A percentile compares a stretch with the other conserved stretches of the same genome.
Conservation (phyloP, 2,329 filamentous ascomycete genomes). For the Colletotrichum lentis region DNA sequence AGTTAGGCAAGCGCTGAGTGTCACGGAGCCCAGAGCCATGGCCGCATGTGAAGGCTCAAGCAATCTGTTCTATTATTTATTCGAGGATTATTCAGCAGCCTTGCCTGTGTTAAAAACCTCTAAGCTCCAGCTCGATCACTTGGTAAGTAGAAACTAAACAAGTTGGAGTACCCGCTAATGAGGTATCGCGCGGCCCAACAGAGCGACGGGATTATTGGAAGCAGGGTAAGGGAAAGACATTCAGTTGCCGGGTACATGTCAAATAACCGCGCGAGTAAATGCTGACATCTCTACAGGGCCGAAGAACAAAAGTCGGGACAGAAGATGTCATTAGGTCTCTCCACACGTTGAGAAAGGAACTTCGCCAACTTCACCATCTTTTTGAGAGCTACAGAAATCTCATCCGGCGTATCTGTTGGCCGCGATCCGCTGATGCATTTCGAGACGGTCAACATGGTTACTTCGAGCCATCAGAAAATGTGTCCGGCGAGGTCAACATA, state of each 20-base stretch:
- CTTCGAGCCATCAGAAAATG: neutral
- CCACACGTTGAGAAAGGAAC: slow-evolving; percentile 67
- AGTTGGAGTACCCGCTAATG: neutral
- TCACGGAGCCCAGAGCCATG: neutral
- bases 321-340: slow-evolving; percentile 64
- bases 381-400: slow-evolving; percentile 68
- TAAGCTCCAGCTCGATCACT: slow-evolving; percentile 51
- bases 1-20: slow-evolving; percentile 46
- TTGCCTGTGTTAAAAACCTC: slow-evolving; percentile 61
- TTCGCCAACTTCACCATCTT: slow-evolving; percentile 67
- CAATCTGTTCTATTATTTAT: slow-evolving; percentile 68
- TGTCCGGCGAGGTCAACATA: slow-evolving; percentile 44
- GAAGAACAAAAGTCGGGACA: slow-evolving; percentile 49
- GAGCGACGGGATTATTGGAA: slow-evolving; percentile 49
- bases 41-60: slow-evolving; percentile 26
- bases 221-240: slow-evolving; percentile 44
- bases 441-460: slow-evolving; percentile 1
- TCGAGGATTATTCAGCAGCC: slow-evolving; percentile 71
- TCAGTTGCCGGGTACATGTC: neutral
- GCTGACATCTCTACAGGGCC: slow-evolving; percentile 17
- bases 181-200: slow-evolving; percentile 31
- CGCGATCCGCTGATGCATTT: slow-evolving; percentile 44
- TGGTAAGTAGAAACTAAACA: neutral
- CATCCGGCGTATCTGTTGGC: slow-evolving; percentile 65
- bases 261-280: neutral